phyloP scores from a whole-genome alignment of 768 basidiomycete genomes.

The Serendipita indica region DNA sequence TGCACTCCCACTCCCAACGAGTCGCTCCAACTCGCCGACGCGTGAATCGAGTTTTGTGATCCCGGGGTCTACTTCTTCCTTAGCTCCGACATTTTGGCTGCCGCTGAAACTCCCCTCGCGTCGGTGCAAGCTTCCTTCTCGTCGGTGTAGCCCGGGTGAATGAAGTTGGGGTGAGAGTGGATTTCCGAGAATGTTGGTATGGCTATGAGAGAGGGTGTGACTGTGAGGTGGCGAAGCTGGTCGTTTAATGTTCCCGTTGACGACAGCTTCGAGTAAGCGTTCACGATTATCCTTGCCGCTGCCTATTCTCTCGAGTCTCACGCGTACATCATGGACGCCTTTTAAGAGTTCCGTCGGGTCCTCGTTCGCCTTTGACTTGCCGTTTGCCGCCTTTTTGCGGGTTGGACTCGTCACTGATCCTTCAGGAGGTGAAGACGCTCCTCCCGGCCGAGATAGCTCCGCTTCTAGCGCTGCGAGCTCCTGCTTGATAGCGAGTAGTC shows the following conservation, averaged over 20 bases:
- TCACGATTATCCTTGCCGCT: constrained; percentile 51
- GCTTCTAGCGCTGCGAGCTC: constrained; percentile 70
- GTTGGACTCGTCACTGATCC: constrained; percentile 20
- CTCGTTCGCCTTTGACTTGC: neutral
- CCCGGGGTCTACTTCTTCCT: constrained; percentile 27
- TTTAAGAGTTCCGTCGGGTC: constrained; percentile 65
- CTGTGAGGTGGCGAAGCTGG: constrained; percentile 12
- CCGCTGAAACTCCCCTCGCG: constrained; percentile 9
- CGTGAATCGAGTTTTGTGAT: constrained; percentile 70
- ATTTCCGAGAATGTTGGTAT: neutral
- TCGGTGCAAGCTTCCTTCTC: constrained; percentile 14
- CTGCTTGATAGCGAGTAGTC: constrained; percentile 50
- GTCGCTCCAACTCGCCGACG: constrained; percentile 65
- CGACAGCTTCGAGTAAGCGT: constrained; percentile 43
- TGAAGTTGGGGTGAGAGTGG: neutral
- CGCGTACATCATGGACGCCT: constrained; percentile 60
- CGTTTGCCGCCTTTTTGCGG: neutral
- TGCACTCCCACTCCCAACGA: constrained; percentile 69
- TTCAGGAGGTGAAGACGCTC: constrained; percentile 50
- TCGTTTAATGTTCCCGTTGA: constrained; percentile 20
- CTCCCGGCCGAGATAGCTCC: constrained; percentile 64
- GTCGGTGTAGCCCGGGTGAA: neutral
- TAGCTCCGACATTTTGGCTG: neutral
- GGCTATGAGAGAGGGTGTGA: neutral
- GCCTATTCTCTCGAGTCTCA: constrained; percentile 50